A percentile compares a stretch with the other conserved stretches of the same genome.
Conservation (phyloP, 75 land plant genomes). For the Larix kaempferi region DNA sequence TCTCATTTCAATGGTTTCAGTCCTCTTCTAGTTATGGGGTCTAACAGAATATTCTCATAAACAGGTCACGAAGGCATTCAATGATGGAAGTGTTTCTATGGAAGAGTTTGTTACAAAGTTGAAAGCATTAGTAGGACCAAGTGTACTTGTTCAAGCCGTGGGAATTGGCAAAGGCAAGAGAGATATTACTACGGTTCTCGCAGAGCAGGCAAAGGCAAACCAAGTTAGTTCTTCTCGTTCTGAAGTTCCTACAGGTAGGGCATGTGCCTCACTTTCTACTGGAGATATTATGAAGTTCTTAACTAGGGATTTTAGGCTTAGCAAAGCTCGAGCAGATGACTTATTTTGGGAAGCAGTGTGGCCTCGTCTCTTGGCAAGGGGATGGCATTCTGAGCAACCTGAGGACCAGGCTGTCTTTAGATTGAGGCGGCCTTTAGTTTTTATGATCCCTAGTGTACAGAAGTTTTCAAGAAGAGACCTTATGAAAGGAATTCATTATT, state of each 20-base stretch:
- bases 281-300: constrained; percentile 44
- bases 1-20: background rate
- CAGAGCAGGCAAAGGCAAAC: constrained; percentile 26
- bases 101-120: constrained; percentile 44
- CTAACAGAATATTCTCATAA: background rate
- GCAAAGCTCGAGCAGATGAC: constrained; percentile 68
- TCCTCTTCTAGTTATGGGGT: background rate
- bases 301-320: constrained; percentile 52
- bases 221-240: constrained; percentile 10
- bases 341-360: constrained; percentile 88
- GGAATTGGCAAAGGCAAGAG: constrained; percentile 56
- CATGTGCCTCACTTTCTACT: constrained; percentile 44
- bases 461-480: constrained; percentile 59
- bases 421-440: constrained; percentile 41
- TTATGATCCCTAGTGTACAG: constrained; percentile 55
- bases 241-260: constrained; percentile 51
- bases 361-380: constrained; percentile 68
- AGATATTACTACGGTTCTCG: constrained; percentile 43
- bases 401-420: constrained; percentile 13
- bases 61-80: constrained; percentile 41
- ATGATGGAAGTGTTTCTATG: constrained; percentile 53
- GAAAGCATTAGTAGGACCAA: constrained; percentile 37
- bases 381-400: constrained; percentile 75
- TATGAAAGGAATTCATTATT: constrained; percentile 60
- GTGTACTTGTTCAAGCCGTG: constrained; percentile 46